Evolutionary conservation across 192 early-diverging fungal species (phyloP), one percentile per base, ranked within the genome.

Genomic region (Coemansia brasiliensis): DNA sequence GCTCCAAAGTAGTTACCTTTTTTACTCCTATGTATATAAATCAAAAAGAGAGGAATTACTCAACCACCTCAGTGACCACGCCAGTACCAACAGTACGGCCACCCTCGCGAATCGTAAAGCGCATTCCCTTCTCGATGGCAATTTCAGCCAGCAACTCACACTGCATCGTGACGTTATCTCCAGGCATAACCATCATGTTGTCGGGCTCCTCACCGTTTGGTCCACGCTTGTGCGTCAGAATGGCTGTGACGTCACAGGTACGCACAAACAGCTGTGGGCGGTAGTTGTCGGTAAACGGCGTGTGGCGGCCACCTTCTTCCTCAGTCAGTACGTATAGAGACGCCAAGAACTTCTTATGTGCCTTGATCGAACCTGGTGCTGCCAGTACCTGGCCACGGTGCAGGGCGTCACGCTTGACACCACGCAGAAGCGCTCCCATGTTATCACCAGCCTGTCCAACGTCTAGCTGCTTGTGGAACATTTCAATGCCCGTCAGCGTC

Each of bases 381-480:
- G 87, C 89, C 54, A 99, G 79, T 41, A 99, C 95, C 72, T 94
- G 92, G 52, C 96, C 96, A 61, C 94, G 91, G 64, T 88, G 89
- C 48, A 99, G 85, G 60, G 94, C 88, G 74, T 99, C 96, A 67
- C 95, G 90, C 88, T 97, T 96, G 32, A 99, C 84, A 77, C 94
- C 94, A 79, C 96, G 94, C 55, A 99, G 84, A 45, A 97, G 86
- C 26, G 92, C 91, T 52, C 96, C 95, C 86, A 96, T 95, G 84
- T 99, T 96, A 78, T 99, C 95, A 76, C 96, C 95, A 57, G 96
- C 93, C 75, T 95, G 90, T 67, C 92, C 96, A 67, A 86, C 86
- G 68, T 96, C 94, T 52, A 99, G 88, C 86, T 95, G 91, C 84
- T 99, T 98, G 86, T 95, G 95, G 92, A 96, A 96, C 94, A 97